A percentile compares a stretch with the other conserved stretches of the same genome.
Conservation (phyloP, 805 yeast species). For the Ogataea methylovora region DNA sequence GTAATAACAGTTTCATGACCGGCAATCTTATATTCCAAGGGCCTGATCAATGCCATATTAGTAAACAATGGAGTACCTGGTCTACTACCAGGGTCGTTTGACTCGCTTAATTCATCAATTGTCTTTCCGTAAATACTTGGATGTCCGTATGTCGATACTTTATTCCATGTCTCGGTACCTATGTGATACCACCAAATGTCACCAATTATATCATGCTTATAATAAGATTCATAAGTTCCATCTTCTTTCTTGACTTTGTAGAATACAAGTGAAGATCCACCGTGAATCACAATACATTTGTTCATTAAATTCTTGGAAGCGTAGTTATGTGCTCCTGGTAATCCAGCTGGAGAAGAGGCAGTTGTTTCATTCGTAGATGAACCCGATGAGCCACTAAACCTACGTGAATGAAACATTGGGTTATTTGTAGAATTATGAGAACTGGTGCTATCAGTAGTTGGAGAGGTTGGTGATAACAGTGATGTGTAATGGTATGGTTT, state of each 20-base stretch:
- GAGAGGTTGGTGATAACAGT: neutral
- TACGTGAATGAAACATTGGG: no score
- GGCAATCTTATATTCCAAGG: no score
- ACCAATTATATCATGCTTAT: constrained; percentile 26
- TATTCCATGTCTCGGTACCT: constrained; percentile 33
- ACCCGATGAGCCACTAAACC: constrained; percentile 5
- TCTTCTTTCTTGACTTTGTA: constrained; percentile 15
- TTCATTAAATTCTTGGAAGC: neutral
- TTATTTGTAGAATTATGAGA: no score
- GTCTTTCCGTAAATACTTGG: neutral
- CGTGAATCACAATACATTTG: constrained; percentile 13
- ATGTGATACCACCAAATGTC: constrained; percentile 47
- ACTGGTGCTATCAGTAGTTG: no score
- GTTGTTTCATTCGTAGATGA: constrained; percentile 2
- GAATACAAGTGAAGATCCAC: constrained; percentile 23
- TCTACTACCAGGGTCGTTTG: no score
- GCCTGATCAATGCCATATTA: no score
- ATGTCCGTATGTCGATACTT: constrained; percentile 20
- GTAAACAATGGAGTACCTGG: no score
- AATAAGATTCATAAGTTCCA: constrained; percentile 10
- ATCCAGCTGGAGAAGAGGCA: constrained; percentile 7
- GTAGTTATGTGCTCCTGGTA: constrained; percentile 1
- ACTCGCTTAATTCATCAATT: neutral
- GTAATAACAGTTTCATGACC: no score
- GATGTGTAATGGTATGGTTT: neutral